Percentiles rank a stretch among this genome's conserved stretches.
These are phyloP conservation scores for Ampelomyces quisqualis DNA, from an alignment of 2,329 filamentous ascomycete genomes.

Conservation along the genomic window DNA sequence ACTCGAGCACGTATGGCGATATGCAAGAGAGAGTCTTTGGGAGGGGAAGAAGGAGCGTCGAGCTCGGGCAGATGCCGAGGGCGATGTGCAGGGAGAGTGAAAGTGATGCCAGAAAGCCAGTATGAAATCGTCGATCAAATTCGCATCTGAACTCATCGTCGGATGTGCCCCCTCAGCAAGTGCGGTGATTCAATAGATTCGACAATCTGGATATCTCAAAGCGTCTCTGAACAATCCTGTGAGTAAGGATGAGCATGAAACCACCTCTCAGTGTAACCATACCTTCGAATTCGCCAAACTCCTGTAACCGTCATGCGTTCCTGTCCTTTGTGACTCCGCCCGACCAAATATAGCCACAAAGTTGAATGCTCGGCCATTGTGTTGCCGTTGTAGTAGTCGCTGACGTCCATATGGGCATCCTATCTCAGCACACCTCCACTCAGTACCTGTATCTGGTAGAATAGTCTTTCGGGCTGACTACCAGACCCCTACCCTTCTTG, in stretches of 20 bases:
- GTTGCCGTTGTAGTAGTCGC: no score
- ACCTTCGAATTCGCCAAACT: conserved; percentile 11
- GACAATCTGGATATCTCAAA: no score
- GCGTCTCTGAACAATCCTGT: conserved; percentile 3
- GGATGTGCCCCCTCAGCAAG: no score
- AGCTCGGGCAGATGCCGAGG: no score
- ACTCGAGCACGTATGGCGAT: conserved; percentile 88
- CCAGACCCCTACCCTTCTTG: conserved; percentile 94
- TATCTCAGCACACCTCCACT: conserved; percentile 4
- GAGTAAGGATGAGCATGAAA: conserved; percentile 6
- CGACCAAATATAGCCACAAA: not conserved
- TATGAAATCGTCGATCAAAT: no score
- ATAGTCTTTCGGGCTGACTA: conserved; percentile 89
- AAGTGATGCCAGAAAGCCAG: not conserved
- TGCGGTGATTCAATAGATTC: no score
- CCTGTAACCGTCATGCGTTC: not conserved
- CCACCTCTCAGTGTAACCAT: conserved; percentile 6
- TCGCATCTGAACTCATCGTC: no score
- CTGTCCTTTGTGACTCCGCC: not conserved
- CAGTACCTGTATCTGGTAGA: conserved; percentile 70
- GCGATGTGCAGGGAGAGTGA: not conserved
- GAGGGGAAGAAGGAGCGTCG: conserved; percentile 49
- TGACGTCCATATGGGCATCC: not conserved
- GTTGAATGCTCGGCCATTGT: not conserved
- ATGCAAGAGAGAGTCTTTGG: conserved; percentile 77